A percentile compares a stretch with the other conserved stretches of the same genome.
Evolutionary conservation across 257 asterid species (phyloP).

Genomic region (Haberlea rhodopensis): DNA sequence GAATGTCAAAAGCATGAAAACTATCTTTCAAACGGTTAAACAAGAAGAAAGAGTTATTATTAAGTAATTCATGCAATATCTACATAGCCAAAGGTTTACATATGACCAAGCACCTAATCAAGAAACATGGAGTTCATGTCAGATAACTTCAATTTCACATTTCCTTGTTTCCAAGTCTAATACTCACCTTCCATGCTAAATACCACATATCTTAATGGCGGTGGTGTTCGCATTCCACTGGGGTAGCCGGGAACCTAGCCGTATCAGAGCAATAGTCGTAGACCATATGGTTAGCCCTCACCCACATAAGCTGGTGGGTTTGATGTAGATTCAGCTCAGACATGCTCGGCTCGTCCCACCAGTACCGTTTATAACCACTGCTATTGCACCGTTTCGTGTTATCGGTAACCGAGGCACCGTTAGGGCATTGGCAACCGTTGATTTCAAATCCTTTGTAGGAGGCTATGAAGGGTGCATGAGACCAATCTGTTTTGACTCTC

Average conservation of each 20-base stretch:
- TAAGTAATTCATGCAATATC: neutral
- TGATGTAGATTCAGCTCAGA: constrained; percentile 70
- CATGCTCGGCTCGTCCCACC: constrained; percentile 84
- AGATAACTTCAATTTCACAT: constrained; percentile 13
- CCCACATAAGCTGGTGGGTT: constrained; percentile 89
- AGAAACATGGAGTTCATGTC: constrained; percentile 36
- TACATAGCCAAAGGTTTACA: neutral
- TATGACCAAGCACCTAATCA: neutral
- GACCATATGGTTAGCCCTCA: constrained; percentile 71
- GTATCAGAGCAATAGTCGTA: constrained; percentile 75
- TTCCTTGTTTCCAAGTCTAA: too few species aligned
- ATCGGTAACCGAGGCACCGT: constrained; percentile 40
- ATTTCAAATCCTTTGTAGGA: constrained; percentile 65
- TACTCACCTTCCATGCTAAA: neutral
- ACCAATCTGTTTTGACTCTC: constrained; percentile 79
- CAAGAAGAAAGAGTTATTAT: too few species aligned
- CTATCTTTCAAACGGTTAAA: constrained; percentile 30
- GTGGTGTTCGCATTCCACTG: constrained; percentile 78
- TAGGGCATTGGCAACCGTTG: constrained; percentile 58
- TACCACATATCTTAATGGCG: constrained; percentile 34
- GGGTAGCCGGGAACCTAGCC: constrained; percentile 57
- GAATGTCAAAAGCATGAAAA: too few species aligned
- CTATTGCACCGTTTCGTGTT: constrained; percentile 52
- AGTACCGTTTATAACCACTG: constrained; percentile 35
- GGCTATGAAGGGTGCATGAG: constrained; percentile 74